A percentile compares a stretch with the other conserved stretches of the same genome.
These are phyloP conservation scores for Cystofilobasidium ferigula DNA, from an alignment of 768 basidiomycete species.

Conservation along the genomic window DNA sequence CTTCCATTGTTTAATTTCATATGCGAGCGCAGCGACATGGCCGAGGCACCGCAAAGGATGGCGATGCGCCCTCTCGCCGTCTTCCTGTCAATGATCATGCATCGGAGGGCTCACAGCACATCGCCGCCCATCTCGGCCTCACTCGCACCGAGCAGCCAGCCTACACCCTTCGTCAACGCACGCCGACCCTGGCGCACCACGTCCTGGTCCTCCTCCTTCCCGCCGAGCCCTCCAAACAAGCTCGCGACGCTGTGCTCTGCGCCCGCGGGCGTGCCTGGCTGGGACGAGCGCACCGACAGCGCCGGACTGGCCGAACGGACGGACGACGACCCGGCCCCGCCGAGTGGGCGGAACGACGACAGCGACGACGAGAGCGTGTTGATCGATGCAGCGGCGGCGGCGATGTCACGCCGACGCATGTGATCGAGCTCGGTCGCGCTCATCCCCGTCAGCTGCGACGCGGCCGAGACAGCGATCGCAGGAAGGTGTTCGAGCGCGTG, in stretches of 20 bases:
- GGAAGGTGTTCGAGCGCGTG: slow-evolving; percentile 34
- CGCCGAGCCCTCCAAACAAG: slow-evolving; percentile 33
- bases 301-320: slow-evolving; percentile 14
- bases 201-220: slow-evolving; percentile 34
- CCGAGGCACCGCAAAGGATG: too few relatives aligned
- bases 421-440: slow-evolving; percentile 4
- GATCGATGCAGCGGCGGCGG: slow-evolving; percentile 16
- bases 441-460: slow-evolving; percentile 1
- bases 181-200: slow-evolving; percentile 58
- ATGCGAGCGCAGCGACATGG: too few relatives aligned
- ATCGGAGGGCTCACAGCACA: slow-evolving; percentile 12
- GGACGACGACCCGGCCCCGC: not conserved
- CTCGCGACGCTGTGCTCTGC: slow-evolving; percentile 36
- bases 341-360: slow-evolving; percentile 24
- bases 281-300: slow-evolving; percentile 27
- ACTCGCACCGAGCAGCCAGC: slow-evolving; percentile 89
- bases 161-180: slow-evolving; percentile 78
- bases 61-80: too few relatives aligned
- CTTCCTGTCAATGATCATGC: too few relatives aligned
- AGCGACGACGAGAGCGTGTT: slow-evolving; percentile 20
- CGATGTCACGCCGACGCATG: slow-evolving; percentile 23
- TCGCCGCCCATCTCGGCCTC: slow-evolving; percentile 35
- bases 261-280: slow-evolving; percentile 32
- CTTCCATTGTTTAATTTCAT: too few relatives aligned
- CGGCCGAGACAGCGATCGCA: slow-evolving; percentile 3